Percentiles rank a stretch among this genome's conserved stretches.
Conservation (phyloP, 495 filamentous ascomycete genomes). For the Xylaria intraflava region DNA sequence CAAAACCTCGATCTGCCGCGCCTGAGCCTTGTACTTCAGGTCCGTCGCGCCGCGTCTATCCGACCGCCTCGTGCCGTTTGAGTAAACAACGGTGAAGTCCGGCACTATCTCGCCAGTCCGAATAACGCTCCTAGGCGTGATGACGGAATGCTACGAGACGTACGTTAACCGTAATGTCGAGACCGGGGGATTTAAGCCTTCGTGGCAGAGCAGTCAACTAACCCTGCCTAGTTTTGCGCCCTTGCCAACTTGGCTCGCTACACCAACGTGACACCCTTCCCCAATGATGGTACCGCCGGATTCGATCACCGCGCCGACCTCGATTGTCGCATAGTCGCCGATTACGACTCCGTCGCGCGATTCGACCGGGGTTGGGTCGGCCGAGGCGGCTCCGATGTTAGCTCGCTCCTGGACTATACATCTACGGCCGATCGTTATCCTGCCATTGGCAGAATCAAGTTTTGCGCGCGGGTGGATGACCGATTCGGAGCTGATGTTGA, state of each 20-base stretch:
- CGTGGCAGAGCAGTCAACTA: constrained; percentile 18
- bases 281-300: constrained; percentile 50
- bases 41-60: constrained; percentile 51
- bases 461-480: constrained; percentile 77
- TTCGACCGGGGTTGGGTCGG: constrained; percentile 25
- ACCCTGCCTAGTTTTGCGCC: constrained; percentile 62
- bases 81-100: constrained; percentile 62
- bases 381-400: constrained; percentile 46
- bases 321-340: constrained; percentile 53
- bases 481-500: constrained; percentile 62
- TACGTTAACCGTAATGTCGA: background rate
- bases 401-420: constrained; percentile 73
- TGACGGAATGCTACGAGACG: constrained; percentile 44
- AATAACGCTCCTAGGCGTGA: constrained; percentile 45
- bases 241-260: constrained; percentile 52
- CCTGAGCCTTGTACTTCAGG: constrained; percentile 48
- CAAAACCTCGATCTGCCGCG: constrained; percentile 57
- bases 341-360: constrained; percentile 40
- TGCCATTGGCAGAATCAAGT: constrained; percentile 61
- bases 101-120: constrained; percentile 48
- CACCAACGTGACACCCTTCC: constrained; percentile 57
- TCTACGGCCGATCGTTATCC: constrained; percentile 63
- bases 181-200: background rate
- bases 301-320: constrained; percentile 57
- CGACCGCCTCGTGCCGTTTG: constrained; percentile 48